Evolutionary conservation across 306 rosid genomes (phyloP).

Genomic region (Alnus glutinosa): DNA sequence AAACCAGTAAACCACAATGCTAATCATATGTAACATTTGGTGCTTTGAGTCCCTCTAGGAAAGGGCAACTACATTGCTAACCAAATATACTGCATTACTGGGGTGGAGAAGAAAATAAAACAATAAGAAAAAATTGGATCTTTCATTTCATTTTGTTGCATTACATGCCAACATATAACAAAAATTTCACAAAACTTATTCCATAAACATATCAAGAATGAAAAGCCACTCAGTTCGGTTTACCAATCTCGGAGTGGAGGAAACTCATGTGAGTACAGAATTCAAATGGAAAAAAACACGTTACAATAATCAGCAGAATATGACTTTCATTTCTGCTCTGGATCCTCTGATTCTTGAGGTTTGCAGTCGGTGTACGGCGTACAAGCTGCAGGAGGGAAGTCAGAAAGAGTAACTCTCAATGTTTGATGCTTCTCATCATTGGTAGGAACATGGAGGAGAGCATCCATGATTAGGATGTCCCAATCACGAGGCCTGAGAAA

Average conservation of each 20-base stretch:
- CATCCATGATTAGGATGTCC: conserved; percentile 90
- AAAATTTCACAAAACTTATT: background rate
- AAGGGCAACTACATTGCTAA: background rate
- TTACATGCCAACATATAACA: background rate
- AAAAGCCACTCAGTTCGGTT: background rate
- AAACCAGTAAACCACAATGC: too few species aligned
- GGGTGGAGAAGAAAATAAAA: background rate
- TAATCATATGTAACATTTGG: too few species aligned
- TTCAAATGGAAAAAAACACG: background rate
- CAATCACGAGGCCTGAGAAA: conserved; percentile 69
- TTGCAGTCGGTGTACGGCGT: conserved; percentile 50
- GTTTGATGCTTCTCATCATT: conserved; percentile 69
- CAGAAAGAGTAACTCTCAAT: conserved; percentile 59
- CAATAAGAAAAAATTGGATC: background rate
- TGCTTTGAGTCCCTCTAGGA: too few species aligned
- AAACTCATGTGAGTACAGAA: background rate
- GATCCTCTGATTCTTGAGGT: conserved; percentile 34
- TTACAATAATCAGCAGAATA: conserved; percentile 17
- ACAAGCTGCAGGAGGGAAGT: conserved; percentile 39
- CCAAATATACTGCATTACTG: background rate
- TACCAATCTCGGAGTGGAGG: background rate
- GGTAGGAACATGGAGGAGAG: conserved; percentile 82
- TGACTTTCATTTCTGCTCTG: conserved; percentile 46
- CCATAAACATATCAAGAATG: background rate
- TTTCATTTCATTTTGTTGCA: background rate